Percentiles rank a stretch among this genome's conserved stretches.
Evolutionary conservation across 371 early-diverging fungal genomes (phyloP).

Genomic region (Syncephalastrum monosporum): DNA sequence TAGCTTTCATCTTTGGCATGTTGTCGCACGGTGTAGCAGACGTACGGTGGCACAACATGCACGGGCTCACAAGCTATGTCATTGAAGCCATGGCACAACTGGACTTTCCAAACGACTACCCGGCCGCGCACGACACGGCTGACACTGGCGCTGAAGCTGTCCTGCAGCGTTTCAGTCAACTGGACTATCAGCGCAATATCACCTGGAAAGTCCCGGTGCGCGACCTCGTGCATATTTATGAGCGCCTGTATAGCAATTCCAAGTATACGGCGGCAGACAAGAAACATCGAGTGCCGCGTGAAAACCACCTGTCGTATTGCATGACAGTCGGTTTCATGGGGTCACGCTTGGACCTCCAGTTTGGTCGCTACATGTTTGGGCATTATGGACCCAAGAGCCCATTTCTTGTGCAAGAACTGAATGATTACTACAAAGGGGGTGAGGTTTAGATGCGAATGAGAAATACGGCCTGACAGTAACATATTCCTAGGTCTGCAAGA

Average conservation of each 20-base stretch:
- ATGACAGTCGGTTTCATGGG: slow-evolving; percentile 66
- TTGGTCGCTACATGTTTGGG: slow-evolving; percentile 47
- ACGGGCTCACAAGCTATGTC: slow-evolving; percentile 67
- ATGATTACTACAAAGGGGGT: slow-evolving; percentile 76
- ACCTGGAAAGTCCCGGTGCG: slow-evolving; percentile 77
- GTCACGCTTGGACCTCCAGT: slow-evolving; percentile 55
- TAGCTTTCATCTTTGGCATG: slow-evolving; percentile 78
- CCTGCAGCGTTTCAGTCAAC: slow-evolving; percentile 45
- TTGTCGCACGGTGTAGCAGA: slow-evolving; percentile 85
- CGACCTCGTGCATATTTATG: slow-evolving; percentile 76
- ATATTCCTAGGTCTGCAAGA: slow-evolving; percentile 51
- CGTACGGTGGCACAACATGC: slow-evolving; percentile 81
- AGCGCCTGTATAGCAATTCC: slow-evolving; percentile 28
- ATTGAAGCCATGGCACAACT: slow-evolving; percentile 64
- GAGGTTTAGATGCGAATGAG: slow-evolving; percentile 3
- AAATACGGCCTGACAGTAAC: background rate
- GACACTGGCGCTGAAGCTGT: slow-evolving; percentile 86
- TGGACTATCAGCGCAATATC: slow-evolving; percentile 43
- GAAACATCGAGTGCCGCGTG: slow-evolving; percentile 21
- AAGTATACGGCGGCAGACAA: background rate
- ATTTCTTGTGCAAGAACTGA: slow-evolving; percentile 70
- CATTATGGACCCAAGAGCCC: slow-evolving; percentile 57
- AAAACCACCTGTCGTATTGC: slow-evolving; percentile 52
- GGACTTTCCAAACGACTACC: slow-evolving; percentile 60
- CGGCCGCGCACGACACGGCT: slow-evolving; percentile 68